Evolutionary conservation across 2,329 filamentous ascomycete genomes (phyloP).

Genomic region (Arthrinium phaeospermum): DNA sequence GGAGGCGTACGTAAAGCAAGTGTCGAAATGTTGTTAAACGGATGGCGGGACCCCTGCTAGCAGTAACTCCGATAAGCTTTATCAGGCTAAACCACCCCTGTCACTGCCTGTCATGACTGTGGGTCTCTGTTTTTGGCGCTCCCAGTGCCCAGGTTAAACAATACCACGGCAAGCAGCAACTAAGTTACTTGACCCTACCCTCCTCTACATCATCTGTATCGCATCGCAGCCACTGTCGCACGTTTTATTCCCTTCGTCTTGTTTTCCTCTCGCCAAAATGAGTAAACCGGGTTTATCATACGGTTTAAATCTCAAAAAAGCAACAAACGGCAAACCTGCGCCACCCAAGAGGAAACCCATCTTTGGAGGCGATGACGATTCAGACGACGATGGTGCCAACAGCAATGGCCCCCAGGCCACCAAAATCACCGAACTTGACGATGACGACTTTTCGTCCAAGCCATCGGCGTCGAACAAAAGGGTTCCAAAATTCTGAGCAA

Average conservation of each 20-base stretch:
- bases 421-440: constrained; percentile 66
- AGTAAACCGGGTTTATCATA: constrained; percentile 50
- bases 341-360: constrained; percentile 59
- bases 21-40: constrained; percentile 20
- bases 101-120: neutral
- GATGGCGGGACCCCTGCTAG: constrained; percentile 19
- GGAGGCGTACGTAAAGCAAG: neutral
- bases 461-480: constrained; percentile 37
- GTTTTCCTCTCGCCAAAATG: constrained; percentile 27
- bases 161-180: neutral
- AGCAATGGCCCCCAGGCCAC: constrained; percentile 49
- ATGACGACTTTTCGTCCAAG: constrained; percentile 44
- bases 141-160: neutral
- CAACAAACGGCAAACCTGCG: constrained; percentile 56
- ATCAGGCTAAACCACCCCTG: constrained; percentile 8
- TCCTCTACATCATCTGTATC: neutral
- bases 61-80: constrained; percentile 22
- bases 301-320: constrained; percentile 67
- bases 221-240: neutral
- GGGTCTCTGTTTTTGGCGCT: neutral
- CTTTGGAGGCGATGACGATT: constrained; percentile 46
- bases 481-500: constrained; percentile 42
- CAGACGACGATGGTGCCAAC: constrained; percentile 52
- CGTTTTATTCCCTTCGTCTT: neutral
- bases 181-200: neutral